Conservation (phyloP, 352 stramenopile genomes). For the Phytophthora pistaciae region DNA sequence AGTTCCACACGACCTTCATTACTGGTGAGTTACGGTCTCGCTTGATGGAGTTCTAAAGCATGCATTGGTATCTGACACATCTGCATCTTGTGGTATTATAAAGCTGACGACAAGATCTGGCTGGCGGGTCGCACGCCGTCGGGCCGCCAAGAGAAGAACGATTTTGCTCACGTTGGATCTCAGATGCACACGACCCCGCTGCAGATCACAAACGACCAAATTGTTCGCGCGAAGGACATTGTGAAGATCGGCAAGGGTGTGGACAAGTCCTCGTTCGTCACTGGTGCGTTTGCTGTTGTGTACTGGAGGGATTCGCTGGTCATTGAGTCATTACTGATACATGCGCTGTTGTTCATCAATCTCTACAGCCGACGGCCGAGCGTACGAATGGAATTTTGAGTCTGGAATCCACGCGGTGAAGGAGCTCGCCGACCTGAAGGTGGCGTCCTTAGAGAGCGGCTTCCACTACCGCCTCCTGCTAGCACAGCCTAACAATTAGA, state of each 20-base stretch:
- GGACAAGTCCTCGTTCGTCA: constrained; percentile 78
- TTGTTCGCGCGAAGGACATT: constrained; percentile 57
- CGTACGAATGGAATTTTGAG: constrained; percentile 82
- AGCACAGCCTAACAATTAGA: constrained; percentile 41
- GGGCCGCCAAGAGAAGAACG: constrained; percentile 62
- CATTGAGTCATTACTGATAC: constrained; percentile 7
- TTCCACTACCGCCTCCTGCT: constrained; percentile 79
- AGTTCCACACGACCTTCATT: constrained; percentile 88
- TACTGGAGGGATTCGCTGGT: not conserved
- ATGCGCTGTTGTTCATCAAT: not conserved
- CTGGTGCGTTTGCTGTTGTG: constrained; percentile 31
- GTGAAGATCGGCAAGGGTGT: constrained; percentile 81
- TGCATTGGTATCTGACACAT: constrained; percentile 6
- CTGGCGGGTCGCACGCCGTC: constrained; percentile 80
- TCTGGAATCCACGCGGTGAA: constrained; percentile 59
- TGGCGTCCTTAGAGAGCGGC: constrained; percentile 74
- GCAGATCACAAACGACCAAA: constrained; percentile 63
- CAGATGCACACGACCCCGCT: constrained; percentile 79
- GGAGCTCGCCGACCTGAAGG: constrained; percentile 45
- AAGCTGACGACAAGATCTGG: constrained; percentile 83
- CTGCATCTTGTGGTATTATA: constrained; percentile 8
- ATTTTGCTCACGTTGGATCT: constrained; percentile 67
- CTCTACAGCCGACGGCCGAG: constrained; percentile 55
- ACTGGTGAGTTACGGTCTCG: constrained; percentile 52
- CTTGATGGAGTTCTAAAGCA: not conserved